A percentile compares a stretch with the other conserved stretches of the same genome.
phyloP scores from a whole-genome alignment of 2,329 filamentous ascomycete genomes.

The Plectosphaerella plurivora region DNA sequence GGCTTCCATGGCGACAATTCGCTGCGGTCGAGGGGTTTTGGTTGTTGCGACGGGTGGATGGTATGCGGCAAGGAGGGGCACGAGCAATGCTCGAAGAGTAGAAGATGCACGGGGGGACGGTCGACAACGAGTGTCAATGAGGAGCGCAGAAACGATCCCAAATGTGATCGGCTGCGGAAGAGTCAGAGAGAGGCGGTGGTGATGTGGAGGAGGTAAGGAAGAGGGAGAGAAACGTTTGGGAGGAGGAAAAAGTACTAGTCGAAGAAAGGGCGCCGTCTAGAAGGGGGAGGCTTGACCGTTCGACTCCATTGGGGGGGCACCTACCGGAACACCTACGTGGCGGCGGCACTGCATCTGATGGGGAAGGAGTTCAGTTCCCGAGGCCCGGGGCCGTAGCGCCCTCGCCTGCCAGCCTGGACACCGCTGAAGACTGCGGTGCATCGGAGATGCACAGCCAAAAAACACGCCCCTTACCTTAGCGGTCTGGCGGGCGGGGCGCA shows the following conservation, averaged over 20 bases:
- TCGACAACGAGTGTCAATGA: not conserved
- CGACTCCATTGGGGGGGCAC: no score
- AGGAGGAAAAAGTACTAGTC: not conserved
- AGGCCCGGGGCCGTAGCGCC: no score
- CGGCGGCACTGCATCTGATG: no score
- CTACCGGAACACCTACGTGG: no score
- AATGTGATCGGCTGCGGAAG: not conserved
- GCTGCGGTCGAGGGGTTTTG: not conserved
- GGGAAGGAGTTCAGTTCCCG: no score
- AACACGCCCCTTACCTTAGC: no score
- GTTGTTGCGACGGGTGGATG: not conserved
- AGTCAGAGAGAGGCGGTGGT: not conserved
- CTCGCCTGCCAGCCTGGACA: no score
- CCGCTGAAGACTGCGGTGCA: no score
- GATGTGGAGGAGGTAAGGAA: not conserved
- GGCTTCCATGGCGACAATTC: constrained; percentile 69
- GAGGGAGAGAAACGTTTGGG: not conserved
- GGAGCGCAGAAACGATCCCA: not conserved
- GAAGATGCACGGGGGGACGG: not conserved
- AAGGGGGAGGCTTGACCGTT: no score
- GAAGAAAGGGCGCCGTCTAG: no score
- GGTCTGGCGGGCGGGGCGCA: no score
- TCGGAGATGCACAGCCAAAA: no score
- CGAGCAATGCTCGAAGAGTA: not conserved
- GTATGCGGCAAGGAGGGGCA: not conserved